Percentiles rank a stretch among this genome's conserved stretches.
Conservation (phyloP, 139 green algal species). For the Chlamydomonas asymmetrica region DNA sequence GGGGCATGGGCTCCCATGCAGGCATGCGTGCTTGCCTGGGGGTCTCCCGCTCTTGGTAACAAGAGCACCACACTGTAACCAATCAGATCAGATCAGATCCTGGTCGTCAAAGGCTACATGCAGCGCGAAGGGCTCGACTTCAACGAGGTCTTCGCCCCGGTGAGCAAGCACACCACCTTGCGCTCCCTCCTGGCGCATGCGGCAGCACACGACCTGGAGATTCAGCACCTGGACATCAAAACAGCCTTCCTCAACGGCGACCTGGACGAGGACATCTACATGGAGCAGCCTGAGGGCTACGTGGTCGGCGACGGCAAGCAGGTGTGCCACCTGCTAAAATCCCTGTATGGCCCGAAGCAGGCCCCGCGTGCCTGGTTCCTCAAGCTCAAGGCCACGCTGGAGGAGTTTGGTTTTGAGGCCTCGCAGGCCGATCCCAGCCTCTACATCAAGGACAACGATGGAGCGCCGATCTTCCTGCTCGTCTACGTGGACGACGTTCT, state of each 20-base stretch:
- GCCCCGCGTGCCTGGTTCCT: conserved; percentile 38
- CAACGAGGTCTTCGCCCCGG: conserved; percentile 13
- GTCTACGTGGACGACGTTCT: conserved; percentile 33
- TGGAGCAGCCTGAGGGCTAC: conserved; percentile 40
- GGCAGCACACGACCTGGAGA: neutral
- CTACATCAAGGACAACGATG: conserved; percentile 1
- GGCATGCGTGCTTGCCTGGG: no score
- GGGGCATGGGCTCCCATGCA: no score
- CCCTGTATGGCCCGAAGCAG: conserved; percentile 50
- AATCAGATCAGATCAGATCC: no score
- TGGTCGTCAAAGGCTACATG: conserved; percentile 12
- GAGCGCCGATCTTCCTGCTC: conserved; percentile 4
- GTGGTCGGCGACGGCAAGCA: neutral
- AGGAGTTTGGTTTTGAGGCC: conserved; percentile 18
- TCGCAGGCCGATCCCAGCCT: conserved; percentile 33
- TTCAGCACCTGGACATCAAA: conserved; percentile 11
- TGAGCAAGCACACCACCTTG: neutral
- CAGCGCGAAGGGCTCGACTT: conserved; percentile 13
- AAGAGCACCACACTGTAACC: no score
- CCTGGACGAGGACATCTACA: conserved; percentile 41
- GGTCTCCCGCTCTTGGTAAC: no score
- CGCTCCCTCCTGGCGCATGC: neutral
- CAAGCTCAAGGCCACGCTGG: conserved; percentile 25
- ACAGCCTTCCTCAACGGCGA: conserved; percentile 44
- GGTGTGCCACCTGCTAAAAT: conserved; percentile 31